A percentile compares a stretch with the other conserved stretches of the same genome.
Conservation (phyloP, 495 filamentous ascomycete species). For the Tuber umbilicatum region DNA sequence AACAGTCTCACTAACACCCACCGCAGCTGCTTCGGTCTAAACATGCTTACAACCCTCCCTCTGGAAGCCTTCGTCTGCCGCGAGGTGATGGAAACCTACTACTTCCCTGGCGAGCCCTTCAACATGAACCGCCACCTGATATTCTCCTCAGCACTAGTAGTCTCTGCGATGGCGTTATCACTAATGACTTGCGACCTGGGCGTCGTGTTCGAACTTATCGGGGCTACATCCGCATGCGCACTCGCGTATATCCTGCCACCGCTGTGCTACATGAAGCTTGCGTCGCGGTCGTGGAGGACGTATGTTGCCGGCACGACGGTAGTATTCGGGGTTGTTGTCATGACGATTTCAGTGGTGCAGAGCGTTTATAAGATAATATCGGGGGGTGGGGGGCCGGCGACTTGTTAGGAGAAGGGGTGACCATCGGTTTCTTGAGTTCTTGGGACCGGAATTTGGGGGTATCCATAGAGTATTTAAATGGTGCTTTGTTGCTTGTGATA, state of each 20-base stretch:
- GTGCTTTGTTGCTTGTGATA: not conserved
- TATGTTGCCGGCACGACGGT: conserved; percentile 62
- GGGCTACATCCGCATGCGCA: conserved; percentile 86
- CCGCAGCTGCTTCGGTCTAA: conserved; percentile 75
- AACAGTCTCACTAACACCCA: not conserved
- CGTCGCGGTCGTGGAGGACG: conserved; percentile 67
- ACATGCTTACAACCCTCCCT: conserved; percentile 96
- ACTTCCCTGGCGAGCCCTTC: conserved; percentile 71
- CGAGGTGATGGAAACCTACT: conserved; percentile 93
- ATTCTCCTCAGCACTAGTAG: conserved; percentile 71
- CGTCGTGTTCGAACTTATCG: conserved; percentile 88
- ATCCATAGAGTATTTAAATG: not conserved
- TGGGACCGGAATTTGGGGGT: not conserved
- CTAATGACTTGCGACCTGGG: conserved; percentile 88
- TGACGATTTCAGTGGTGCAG: conserved; percentile 74
- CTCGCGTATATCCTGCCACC: conserved; percentile 94
- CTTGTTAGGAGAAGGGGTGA: conserved; percentile 15
- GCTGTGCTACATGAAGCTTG: conserved; percentile 88
- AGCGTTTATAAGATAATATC: conserved; percentile 59
- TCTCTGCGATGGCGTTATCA: conserved; percentile 67
- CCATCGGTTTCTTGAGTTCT: conserved; percentile 7
- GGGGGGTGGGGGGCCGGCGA: conserved; percentile 43
- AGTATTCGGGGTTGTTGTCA: conserved; percentile 72
- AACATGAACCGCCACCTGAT: conserved; percentile 77
- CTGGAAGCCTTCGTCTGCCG: conserved; percentile 96